phyloP scores from a whole-genome alignment of 495 filamentous ascomycete genomes.

The Peziza echinospora region DNA sequence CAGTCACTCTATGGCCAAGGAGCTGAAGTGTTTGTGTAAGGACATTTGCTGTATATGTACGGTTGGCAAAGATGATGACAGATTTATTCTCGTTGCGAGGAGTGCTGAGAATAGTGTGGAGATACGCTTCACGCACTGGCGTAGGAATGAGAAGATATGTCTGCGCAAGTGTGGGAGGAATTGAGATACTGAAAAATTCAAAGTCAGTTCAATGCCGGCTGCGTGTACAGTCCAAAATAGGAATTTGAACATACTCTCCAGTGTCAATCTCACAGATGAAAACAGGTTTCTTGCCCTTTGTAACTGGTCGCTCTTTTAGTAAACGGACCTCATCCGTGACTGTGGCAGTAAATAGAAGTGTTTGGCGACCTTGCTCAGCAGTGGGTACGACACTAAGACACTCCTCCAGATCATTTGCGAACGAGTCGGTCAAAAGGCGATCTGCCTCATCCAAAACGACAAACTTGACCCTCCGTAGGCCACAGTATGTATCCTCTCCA shows the following conservation, averaged over 20 bases:
- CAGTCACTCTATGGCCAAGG: conserved; percentile 72
- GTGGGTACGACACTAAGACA: conserved; percentile 65
- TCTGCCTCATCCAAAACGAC: conserved; percentile 95
- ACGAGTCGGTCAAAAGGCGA: conserved; percentile 38
- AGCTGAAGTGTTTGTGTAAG: conserved; percentile 67
- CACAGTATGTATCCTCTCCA: conserved; percentile 68
- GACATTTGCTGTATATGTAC: conserved; percentile 67
- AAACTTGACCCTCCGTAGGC: conserved; percentile 52
- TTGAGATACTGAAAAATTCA: conserved; percentile 25
- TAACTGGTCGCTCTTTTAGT: conserved; percentile 50
- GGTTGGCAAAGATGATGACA: conserved; percentile 86
- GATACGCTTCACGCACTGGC: conserved; percentile 77
- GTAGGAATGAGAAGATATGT: conserved; percentile 70
- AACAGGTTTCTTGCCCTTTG: conserved; percentile 44
- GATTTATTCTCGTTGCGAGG: conserved; percentile 49
- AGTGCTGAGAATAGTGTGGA: conserved; percentile 74
- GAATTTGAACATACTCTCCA: conserved; percentile 30
- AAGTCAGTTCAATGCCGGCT: neutral
- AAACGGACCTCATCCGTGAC: conserved; percentile 80
- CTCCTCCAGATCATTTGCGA: conserved; percentile 47
- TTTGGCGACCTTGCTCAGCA: conserved; percentile 42
- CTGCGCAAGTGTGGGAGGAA: conserved; percentile 63
- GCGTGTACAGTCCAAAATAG: neutral
- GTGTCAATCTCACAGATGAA: conserved; percentile 77
- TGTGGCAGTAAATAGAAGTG: conserved; percentile 90